These are phyloP conservation scores for Ceratobasidium sp. DNA, from an alignment of 1,284 basidiomycete genomes.

Conservation along the genomic window DNA sequence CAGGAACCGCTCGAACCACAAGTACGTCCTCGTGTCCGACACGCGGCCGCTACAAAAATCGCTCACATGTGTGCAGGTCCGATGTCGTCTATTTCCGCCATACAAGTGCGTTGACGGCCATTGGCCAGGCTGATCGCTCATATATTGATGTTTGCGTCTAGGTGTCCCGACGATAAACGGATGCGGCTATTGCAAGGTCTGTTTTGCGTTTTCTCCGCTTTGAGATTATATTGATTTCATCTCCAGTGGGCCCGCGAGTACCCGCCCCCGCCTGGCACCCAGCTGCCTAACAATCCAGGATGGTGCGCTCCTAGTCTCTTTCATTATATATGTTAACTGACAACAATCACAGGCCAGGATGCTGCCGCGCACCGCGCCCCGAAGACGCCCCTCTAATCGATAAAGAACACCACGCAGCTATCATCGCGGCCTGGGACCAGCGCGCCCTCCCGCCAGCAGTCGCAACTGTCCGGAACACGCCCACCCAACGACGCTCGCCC, in stretches of 20 bases:
- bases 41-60: slow-evolving; percentile 16
- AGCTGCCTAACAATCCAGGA: slow-evolving; percentile 43
- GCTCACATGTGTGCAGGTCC: slow-evolving; percentile 29
- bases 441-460: slow-evolving; percentile 23
- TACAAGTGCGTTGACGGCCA: slow-evolving; percentile 35
- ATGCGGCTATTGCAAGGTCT: slow-evolving; percentile 44
- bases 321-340: not conserved
- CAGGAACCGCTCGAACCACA: slow-evolving; percentile 38
- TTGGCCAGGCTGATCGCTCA: not conserved
- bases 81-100: slow-evolving; percentile 43
- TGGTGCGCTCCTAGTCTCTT: slow-evolving; percentile 23
- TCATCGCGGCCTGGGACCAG: slow-evolving; percentile 33
- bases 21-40: slow-evolving; percentile 22
- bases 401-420: slow-evolving; percentile 30
- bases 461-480: slow-evolving; percentile 7
- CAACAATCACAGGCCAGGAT: slow-evolving; percentile 40
- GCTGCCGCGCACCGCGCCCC: slow-evolving; percentile 43
- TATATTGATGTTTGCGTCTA: not conserved
- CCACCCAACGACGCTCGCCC: slow-evolving; percentile 20
- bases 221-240: not conserved
- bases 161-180: slow-evolving; percentile 37
- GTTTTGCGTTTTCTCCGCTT: not conserved
- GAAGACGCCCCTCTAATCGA: slow-evolving; percentile 37
- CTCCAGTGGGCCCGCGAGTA: slow-evolving; percentile 43
- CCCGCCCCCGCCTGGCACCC: slow-evolving; percentile 28